These are phyloP conservation scores for Acacia concinna DNA, from an alignment of 331 rosid species.

Conservation along the genomic window DNA sequence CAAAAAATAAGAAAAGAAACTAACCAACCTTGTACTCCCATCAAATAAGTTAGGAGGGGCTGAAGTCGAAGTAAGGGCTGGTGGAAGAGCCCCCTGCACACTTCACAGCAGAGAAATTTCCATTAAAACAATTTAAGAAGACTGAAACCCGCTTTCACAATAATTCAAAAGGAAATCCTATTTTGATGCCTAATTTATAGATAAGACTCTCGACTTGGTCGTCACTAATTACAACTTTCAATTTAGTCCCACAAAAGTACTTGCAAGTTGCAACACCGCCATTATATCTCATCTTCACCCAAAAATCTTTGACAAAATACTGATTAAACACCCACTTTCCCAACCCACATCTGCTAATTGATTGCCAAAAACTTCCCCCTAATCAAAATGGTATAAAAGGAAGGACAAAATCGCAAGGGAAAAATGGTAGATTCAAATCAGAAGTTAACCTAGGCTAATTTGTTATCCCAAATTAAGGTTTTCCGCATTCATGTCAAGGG, in stretches of 20 bases:
- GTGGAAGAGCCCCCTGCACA: conserved; percentile 57
- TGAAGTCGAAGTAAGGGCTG: conserved; percentile 65
- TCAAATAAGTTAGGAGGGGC: conserved; percentile 71
- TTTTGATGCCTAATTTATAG: background rate
- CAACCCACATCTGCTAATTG: background rate
- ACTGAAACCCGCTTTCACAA: background rate
- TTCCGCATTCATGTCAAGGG: background rate
- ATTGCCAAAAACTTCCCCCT: background rate
- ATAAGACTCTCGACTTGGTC: background rate
- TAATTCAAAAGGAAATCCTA: background rate
- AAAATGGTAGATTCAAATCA: background rate
- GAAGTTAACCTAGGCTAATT: background rate
- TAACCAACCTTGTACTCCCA: conserved; percentile 74
- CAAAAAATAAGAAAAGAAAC: background rate
- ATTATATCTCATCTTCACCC: background rate
- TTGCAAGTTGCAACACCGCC: background rate
- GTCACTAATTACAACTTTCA: background rate
- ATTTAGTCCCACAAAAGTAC: background rate
- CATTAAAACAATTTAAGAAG: conserved; percentile 5
- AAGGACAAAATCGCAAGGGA: background rate
- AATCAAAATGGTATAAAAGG: background rate
- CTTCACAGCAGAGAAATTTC: conserved; percentile 28
- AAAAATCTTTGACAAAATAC: background rate
- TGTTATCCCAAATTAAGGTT: background rate
- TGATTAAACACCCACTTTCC: background rate